Conservation (phyloP, 108 stramenopile genomes). For the Nannochloropsis granulata region DNA sequence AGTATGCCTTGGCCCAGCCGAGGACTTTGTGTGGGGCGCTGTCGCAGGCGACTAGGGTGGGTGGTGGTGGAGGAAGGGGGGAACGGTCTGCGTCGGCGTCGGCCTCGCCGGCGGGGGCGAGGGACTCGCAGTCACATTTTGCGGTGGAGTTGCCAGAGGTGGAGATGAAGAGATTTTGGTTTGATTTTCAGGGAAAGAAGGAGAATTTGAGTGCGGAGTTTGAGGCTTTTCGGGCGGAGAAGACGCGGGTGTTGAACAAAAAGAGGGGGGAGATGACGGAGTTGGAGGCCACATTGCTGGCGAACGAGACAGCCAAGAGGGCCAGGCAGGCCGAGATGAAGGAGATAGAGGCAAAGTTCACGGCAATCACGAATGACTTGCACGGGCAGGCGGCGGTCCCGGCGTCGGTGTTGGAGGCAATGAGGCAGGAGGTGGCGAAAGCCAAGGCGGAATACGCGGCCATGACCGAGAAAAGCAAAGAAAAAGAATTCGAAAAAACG, state of each 20-base stretch:
- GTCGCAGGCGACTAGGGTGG: not conserved
- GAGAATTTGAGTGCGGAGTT: not conserved
- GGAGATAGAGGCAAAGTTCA: conserved; percentile 45
- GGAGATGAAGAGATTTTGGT: not conserved
- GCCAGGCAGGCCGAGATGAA: conserved; percentile 58
- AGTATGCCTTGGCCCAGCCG: not conserved
- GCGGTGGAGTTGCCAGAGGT: not conserved
- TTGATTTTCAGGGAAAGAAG: not conserved
- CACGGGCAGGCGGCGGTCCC: not conserved
- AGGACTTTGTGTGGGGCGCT: not conserved
- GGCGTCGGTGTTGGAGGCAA: not conserved
- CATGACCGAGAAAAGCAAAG: not conserved
- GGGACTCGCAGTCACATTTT: not conserved
- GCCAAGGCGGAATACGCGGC: not conserved
- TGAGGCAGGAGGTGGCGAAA: not conserved
- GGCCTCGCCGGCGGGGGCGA: not conserved
- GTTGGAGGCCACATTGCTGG: conserved; percentile 40
- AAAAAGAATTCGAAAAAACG: not conserved
- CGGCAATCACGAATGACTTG: not conserved
- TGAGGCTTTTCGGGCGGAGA: not conserved
- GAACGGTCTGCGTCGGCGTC: not conserved
- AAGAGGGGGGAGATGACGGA: conserved; percentile 47
- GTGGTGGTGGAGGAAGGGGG: not conserved
- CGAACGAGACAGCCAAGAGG: conserved; percentile 41
- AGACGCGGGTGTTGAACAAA: conserved; percentile 42